Conservation (phyloP, 176 grass and related monocot species). For the Oryza nivara region DNA sequence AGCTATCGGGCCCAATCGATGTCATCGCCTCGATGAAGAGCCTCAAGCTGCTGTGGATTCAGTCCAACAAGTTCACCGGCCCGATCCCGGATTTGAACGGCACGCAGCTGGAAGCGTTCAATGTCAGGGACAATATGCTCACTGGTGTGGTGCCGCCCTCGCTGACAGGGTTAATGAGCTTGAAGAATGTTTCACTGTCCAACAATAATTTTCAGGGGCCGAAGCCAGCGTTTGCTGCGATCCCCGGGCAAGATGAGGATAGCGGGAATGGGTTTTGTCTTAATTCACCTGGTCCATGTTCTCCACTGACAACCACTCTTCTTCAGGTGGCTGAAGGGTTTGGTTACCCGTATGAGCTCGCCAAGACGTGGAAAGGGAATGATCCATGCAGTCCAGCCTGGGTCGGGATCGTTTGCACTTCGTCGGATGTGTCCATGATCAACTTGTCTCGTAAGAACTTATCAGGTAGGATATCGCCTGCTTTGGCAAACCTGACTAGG, state of each 20-base stretch:
- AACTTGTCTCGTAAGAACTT: constrained; percentile 68
- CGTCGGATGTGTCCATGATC: constrained; percentile 37
- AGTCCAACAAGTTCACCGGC: constrained; percentile 78
- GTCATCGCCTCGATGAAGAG: constrained; percentile 59
- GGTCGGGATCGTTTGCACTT: constrained; percentile 59
- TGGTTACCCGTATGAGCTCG: constrained; percentile 67
- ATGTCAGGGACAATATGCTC: constrained; percentile 78
- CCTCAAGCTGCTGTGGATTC: constrained; percentile 63
- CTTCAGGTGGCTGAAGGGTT: constrained; percentile 73
- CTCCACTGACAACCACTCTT: constrained; percentile 54
- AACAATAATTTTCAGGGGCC: constrained; percentile 88
- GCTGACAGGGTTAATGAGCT: constrained; percentile 33
- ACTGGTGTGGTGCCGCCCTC: constrained; percentile 67
- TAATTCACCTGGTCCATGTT: constrained; percentile 36
- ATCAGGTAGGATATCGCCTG: constrained; percentile 67
- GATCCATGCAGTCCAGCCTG: constrained; percentile 55
- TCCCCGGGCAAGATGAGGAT: constrained; percentile 26
- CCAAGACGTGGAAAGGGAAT: constrained; percentile 62
- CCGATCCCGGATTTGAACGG: constrained; percentile 70
- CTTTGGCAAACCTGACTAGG: constrained; percentile 65
- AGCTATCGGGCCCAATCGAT: constrained; percentile 66
- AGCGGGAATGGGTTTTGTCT: constrained; percentile 69
- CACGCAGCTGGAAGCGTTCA: constrained; percentile 58
- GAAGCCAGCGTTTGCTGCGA: constrained; percentile 39
- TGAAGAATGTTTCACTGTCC: constrained; percentile 55